These are phyloP conservation scores for Alternaria conjuncta DNA, from an alignment of 2,329 filamentous ascomycete genomes.

Conservation along the genomic window DNA sequence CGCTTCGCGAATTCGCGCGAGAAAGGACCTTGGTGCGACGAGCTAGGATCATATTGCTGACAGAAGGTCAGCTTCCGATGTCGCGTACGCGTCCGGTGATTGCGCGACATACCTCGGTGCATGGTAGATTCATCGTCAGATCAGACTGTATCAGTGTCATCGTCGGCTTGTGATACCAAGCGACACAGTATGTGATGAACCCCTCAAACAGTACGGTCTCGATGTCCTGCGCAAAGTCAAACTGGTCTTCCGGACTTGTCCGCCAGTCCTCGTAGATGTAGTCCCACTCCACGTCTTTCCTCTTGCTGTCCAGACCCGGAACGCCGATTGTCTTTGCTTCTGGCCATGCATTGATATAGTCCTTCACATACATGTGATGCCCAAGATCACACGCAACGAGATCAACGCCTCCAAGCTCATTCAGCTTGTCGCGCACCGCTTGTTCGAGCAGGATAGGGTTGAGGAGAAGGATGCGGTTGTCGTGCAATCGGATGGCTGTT, in stretches of 20 bases:
- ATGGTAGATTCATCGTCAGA: slow-evolving; percentile 23
- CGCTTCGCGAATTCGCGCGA: slow-evolving; percentile 20
- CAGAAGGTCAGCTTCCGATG: neutral
- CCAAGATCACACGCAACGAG: slow-evolving; percentile 19
- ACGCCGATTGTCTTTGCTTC: slow-evolving; percentile 20
- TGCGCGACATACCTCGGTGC: slow-evolving; percentile 13
- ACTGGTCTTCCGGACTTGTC: slow-evolving; percentile 18
- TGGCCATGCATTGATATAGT: slow-evolving; percentile 15
- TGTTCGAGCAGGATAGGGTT: slow-evolving; percentile 18
- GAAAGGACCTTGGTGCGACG: slow-evolving; percentile 3
- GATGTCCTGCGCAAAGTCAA: slow-evolving; percentile 15
- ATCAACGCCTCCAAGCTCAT: slow-evolving; percentile 17
- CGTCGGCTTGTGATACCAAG: slow-evolving; percentile 22
- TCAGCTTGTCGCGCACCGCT: slow-evolving; percentile 9
- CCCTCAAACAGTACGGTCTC: slow-evolving; percentile 25
- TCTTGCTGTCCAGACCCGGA: slow-evolving; percentile 13
- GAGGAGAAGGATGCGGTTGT: slow-evolving; percentile 13
- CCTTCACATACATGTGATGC: slow-evolving; percentile 16
- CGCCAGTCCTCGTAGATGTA: slow-evolving; percentile 17
- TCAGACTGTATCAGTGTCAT: slow-evolving; percentile 20
- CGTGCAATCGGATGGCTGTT: slow-evolving; percentile 17
- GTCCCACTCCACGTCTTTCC: slow-evolving; percentile 20
- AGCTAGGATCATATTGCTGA: slow-evolving; percentile 23
- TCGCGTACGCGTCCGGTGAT: accelerated
- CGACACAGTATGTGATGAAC: slow-evolving; percentile 22